These are phyloP conservation scores for Podospora comata DNA, from an alignment of 495 filamentous ascomycete genomes.

Conservation along the genomic window DNA sequence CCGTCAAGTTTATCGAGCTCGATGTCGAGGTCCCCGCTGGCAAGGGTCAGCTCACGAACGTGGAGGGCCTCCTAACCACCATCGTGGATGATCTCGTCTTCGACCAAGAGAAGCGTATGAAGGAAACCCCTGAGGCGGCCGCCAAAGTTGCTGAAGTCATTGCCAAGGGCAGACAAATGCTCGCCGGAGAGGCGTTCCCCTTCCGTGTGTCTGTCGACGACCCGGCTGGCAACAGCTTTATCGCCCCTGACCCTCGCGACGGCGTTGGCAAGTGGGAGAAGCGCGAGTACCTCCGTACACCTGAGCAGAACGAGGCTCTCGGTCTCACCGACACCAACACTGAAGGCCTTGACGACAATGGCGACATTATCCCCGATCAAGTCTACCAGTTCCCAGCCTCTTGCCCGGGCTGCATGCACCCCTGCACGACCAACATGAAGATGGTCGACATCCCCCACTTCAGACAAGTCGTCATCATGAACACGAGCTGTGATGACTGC, in stretches of 20 bases:
- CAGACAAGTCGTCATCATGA: constrained; percentile 90
- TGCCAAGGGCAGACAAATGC: constrained; percentile 64
- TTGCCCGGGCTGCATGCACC: constrained; percentile 84
- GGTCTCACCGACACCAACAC: constrained; percentile 54
- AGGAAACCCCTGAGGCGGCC: constrained; percentile 68
- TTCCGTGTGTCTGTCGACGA: constrained; percentile 86
- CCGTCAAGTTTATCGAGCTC: constrained; percentile 75
- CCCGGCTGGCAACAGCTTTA: constrained; percentile 94
- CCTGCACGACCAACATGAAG: constrained; percentile 86
- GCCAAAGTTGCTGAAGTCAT: constrained; percentile 73
- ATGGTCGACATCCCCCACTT: constrained; percentile 96
- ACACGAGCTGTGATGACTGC: constrained; percentile 81
- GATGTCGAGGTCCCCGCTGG: constrained; percentile 90
- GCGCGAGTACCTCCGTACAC: constrained; percentile 73
- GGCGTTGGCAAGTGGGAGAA: constrained; percentile 76
- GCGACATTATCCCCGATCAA: constrained; percentile 82
- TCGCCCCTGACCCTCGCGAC: constrained; percentile 78
- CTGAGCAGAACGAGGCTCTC: constrained; percentile 79
- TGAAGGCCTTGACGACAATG: constrained; percentile 48
- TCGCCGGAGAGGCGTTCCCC: constrained; percentile 72
- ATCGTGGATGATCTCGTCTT: constrained; percentile 71
- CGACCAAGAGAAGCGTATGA: constrained; percentile 72
- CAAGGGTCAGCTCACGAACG: constrained; percentile 82
- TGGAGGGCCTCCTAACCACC: constrained; percentile 79
- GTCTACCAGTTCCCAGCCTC: constrained; percentile 85